These are phyloP conservation scores for Oryza australiensis DNA, from an alignment of 176 grass and related monocot genomes.

Conservation along the genomic window DNA sequence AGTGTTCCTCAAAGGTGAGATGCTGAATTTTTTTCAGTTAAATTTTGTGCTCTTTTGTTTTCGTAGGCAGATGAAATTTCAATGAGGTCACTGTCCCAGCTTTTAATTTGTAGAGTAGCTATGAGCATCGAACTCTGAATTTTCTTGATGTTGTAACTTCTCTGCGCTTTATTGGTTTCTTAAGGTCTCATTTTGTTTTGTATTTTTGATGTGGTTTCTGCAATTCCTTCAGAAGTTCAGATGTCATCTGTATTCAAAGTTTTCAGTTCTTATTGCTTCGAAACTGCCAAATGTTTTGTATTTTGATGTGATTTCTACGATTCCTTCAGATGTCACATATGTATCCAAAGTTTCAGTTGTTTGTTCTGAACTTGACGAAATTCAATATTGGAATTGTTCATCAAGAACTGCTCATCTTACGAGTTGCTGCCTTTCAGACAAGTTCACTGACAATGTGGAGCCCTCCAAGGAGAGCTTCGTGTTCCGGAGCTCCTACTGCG, in stretches of 20 bases:
- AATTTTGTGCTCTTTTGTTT: background rate
- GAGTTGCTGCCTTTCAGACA: conserved; percentile 56
- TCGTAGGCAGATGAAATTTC: background rate
- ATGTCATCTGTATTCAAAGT: background rate
- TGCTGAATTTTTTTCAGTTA: background rate
- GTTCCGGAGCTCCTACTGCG: conserved; percentile 59
- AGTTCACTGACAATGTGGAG: conserved; percentile 82
- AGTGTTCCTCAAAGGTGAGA: conserved; percentile 87
- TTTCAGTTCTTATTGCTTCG: background rate
- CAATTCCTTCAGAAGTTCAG: background rate
- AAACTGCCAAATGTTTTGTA: background rate
- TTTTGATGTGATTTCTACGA: background rate
- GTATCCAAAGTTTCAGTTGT: background rate
- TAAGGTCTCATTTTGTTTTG: background rate
- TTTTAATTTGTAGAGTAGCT: background rate
- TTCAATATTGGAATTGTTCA: background rate
- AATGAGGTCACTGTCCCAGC: background rate
- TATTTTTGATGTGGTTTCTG: background rate
- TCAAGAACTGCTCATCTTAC: background rate
- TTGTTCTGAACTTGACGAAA: background rate
- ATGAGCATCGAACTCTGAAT: background rate
- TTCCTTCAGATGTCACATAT: background rate
- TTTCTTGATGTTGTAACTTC: background rate
- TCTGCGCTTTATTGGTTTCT: background rate
- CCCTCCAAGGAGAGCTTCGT: conserved; percentile 70